Conservation (phyloP, 2,329 filamentous ascomycete genomes). For the Arthrobotrys iridis region DNA sequence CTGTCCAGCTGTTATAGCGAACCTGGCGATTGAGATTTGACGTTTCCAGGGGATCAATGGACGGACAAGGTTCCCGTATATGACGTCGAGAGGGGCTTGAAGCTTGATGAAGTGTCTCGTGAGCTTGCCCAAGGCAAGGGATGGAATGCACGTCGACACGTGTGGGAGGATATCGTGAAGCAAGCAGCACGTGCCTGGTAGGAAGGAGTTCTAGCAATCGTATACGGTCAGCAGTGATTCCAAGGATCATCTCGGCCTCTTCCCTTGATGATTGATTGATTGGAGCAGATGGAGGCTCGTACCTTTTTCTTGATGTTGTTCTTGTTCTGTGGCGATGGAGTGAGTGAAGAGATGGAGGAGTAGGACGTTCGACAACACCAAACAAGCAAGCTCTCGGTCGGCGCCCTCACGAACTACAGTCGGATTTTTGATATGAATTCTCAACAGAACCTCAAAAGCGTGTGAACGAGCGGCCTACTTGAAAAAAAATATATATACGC, state of each 20-base stretch:
- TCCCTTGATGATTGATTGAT: not conserved
- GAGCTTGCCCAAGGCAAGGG: slow-evolving; percentile 7
- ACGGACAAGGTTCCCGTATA: not conserved
- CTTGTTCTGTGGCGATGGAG: not conserved
- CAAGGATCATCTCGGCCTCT: not conserved
- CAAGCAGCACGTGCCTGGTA: not conserved
- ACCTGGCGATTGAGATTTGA: slow-evolving; percentile 10
- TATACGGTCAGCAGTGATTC: not conserved
- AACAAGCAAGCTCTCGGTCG: not conserved
- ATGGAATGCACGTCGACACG: slow-evolving; percentile 32
- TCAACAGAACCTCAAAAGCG: not conserved
- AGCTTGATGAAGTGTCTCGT: not conserved
- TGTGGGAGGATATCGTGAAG: not conserved
- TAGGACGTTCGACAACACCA: not conserved
- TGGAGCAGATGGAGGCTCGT: not conserved
- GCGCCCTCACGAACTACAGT: not conserved
- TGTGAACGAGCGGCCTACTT: not conserved
- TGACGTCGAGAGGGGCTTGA: not conserved
- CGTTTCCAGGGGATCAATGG: not conserved
- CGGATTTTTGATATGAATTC: not conserved
- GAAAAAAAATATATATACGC: not conserved
- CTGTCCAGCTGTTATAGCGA: not conserved
- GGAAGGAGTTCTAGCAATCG: not conserved
- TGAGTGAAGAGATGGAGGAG: not conserved
- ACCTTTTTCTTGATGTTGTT: not conserved